Evolutionary conservation across 2,329 filamentous ascomycete genomes (phyloP), one percentile per base, ranked within the genome.

Genomic region (Coniella vitis): DNA sequence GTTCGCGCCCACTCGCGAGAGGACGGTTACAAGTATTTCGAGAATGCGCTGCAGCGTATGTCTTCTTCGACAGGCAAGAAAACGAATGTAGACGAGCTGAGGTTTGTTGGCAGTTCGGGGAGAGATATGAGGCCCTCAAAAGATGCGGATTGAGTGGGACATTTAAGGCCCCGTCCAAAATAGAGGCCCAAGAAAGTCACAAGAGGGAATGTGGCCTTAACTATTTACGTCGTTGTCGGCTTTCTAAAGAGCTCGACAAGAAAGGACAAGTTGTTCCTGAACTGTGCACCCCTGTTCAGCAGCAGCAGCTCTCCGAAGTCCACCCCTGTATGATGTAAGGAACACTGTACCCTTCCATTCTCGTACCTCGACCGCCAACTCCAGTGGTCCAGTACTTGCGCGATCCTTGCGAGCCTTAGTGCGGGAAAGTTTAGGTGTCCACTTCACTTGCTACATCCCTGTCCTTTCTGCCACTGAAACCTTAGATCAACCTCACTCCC

Each of bases 171-270:
- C 19, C 25, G 42, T 13, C 38, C 44, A 39, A 38, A 38, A 42
- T 47, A 25, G 29, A 42, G 16, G 32, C 32, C 13, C 20, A 42
- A 13, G 21, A 7, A 32, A 17, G 25, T 29, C 25, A 29, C 21
- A 52, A 46, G 47, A 38, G 47, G 50, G 50, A 52, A 52, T 52
- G 47, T 52, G 50, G 50, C 50, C 50, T 52, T 47, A 46, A 39
- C 38, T 37, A 43, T 36, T 43, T 48, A 42, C 38, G 38, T 43
- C 46, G 39, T 48, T 29, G 25, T 38, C 39, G 19, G 46, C 25
- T 19, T 35, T 45, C 34, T 48, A 32, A 40, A 48, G 43, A 51
- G 49, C 49, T 51, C 45, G 20, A 37, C 40, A 16, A 40, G 21
- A 48, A 38, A 48, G 49, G 45, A 48, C 45, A 52, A 49, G 41